These are phyloP conservation scores for Auriculariales sp. DNA, from an alignment of 768 basidiomycete genomes.

Conservation along the genomic window DNA sequence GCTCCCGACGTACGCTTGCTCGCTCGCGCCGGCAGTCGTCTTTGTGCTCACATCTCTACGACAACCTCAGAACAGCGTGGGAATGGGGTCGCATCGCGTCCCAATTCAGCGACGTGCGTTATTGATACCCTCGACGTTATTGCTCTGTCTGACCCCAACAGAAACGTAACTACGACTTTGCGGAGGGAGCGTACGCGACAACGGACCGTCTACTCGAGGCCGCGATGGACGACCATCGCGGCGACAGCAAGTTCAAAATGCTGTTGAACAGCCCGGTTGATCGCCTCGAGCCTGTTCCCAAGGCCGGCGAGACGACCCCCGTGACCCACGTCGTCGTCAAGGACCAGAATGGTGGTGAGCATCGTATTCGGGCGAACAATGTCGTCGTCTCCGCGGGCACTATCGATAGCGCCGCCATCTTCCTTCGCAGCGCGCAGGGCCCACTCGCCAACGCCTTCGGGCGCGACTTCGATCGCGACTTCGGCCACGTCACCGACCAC, in stretches of 20 bases:
- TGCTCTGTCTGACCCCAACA: no score
- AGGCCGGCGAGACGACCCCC: neutral
- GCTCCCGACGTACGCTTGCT: no score
- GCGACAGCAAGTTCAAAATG: conserved; percentile 10
- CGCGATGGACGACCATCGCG: conserved; percentile 13
- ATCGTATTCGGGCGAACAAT: neutral
- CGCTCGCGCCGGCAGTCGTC: no score
- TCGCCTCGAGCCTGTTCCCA: neutral
- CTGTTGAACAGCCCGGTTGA: conserved; percentile 8
- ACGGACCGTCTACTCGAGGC: conserved; percentile 15
- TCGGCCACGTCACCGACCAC: conserved; percentile 14
- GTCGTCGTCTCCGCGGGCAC: conserved; percentile 12
- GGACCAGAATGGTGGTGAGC: no score
- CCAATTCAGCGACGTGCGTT: conserved; percentile 12
- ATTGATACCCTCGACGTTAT: no score
- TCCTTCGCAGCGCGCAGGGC: conserved; percentile 10
- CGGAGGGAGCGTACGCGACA: conserved; percentile 14
- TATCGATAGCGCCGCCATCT: conserved; percentile 11
- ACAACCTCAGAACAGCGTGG: no score
- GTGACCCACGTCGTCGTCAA: conserved; percentile 3
- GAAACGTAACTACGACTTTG: conserved; percentile 15
- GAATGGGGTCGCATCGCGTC: conserved; percentile 17
- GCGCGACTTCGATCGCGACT: neutral
- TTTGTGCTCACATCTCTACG: no score
- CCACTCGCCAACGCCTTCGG: neutral